Conservation (phyloP, 2,329 filamentous ascomycete genomes). For the Sclerotinia glacialis region DNA sequence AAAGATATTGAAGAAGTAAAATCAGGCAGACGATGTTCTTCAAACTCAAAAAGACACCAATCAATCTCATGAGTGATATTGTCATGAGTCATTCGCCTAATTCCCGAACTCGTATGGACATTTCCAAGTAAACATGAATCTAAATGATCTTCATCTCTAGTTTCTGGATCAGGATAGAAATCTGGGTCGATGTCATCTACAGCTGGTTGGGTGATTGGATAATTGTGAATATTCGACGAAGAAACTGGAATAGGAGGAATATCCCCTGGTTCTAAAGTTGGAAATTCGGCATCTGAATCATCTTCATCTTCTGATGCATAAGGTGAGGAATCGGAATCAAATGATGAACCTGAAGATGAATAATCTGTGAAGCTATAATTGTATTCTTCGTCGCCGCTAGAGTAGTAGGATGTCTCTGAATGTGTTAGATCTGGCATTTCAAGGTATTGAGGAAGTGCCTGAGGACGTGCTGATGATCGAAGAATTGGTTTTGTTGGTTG, state of each 20-base stretch:
- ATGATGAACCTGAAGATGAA: slow-evolving; percentile 50
- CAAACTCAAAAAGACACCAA: slow-evolving; percentile 86
- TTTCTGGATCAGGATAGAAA: slow-evolving; percentile 73
- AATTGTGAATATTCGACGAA: slow-evolving; percentile 61
- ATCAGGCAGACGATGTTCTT: slow-evolving; percentile 65
- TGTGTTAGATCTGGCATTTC: slow-evolving; percentile 42
- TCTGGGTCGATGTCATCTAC: slow-evolving; percentile 82
- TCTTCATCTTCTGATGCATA: slow-evolving; percentile 41
- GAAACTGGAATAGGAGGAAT: slow-evolving; percentile 74
- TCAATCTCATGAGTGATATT: slow-evolving; percentile 87
- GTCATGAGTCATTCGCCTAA: slow-evolving; percentile 69
- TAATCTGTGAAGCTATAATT: slow-evolving; percentile 62
- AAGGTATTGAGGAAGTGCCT: slow-evolving; percentile 26
- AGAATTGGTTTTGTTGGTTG: slow-evolving; percentile 34
- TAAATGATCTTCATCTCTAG: slow-evolving; percentile 74
- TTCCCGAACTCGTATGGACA: slow-evolving; percentile 85
- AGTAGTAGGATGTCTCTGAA: slow-evolving; percentile 35
- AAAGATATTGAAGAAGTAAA: slow-evolving; percentile 65
- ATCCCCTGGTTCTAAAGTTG: slow-evolving; percentile 65
- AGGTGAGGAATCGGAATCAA: slow-evolving; percentile 24
- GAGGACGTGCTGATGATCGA: slow-evolving; percentile 32
- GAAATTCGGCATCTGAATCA: slow-evolving; percentile 51
- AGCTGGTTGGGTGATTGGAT: slow-evolving; percentile 86
- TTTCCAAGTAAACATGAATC: slow-evolving; percentile 77
- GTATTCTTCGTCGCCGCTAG: slow-evolving; percentile 49